Conservation (phyloP, 192 early-diverging fungal genomes). For the Chytriomyces hyalinus region DNA sequence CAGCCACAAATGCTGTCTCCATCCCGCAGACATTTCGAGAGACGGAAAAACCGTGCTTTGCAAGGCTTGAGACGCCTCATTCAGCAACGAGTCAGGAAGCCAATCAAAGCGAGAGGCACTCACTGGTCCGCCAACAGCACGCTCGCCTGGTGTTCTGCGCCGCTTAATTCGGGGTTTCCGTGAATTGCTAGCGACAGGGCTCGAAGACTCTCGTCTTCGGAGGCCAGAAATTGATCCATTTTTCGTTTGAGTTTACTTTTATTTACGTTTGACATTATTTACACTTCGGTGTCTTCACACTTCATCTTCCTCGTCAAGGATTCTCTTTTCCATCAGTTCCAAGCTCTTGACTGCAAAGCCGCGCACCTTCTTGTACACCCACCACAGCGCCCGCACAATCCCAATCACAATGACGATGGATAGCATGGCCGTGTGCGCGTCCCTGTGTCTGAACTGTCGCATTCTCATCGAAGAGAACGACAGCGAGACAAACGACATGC, state of each 20-base stretch:
- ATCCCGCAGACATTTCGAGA: constrained; percentile 64
- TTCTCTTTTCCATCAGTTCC: constrained; percentile 24
- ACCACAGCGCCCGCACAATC: constrained; percentile 5
- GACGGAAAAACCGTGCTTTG: constrained; percentile 67
- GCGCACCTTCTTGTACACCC: constrained; percentile 7
- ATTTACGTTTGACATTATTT: background rate
- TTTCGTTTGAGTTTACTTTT: background rate
- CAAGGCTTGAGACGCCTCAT: constrained; percentile 40
- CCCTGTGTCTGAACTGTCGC: background rate
- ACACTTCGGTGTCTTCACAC: too few relatives aligned
- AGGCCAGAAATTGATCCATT: constrained; percentile 7
- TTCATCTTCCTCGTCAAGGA: constrained; percentile 25
- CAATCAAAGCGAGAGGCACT: background rate
- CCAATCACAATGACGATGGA: constrained; percentile 11
- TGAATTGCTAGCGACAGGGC: constrained; percentile 42
- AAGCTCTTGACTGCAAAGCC: constrained; percentile 8
- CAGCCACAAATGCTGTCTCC: constrained; percentile 77
- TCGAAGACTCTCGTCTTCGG: constrained; percentile 1
- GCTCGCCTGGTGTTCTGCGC: constrained; percentile 55
- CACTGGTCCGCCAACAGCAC: constrained; percentile 64
- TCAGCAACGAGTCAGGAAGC: background rate
- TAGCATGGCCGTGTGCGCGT: background rate
- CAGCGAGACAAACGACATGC: constrained; percentile 1
- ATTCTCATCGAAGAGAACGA: background rate
- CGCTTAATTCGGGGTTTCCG: constrained; percentile 41